Conservation (phyloP, 179 eudicot genomes). For the Amaranthus tricolor region DNA sequence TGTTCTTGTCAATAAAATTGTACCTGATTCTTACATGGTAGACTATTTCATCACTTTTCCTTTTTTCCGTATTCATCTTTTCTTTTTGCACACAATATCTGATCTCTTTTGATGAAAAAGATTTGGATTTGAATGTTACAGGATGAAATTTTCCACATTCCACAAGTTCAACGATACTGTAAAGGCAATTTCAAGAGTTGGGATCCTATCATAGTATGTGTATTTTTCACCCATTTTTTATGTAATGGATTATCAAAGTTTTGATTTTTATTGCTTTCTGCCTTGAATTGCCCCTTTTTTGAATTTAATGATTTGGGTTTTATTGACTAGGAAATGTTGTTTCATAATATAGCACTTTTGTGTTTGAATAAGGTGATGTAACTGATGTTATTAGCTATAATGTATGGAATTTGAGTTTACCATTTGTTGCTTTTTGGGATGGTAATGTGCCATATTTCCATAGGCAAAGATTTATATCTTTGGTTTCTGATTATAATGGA, state of each 20-base stretch:
- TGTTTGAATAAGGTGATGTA: not conserved
- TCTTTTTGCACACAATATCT: not conserved
- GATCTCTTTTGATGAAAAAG: constrained; percentile 13
- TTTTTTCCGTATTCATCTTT: not conserved
- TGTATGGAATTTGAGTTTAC: not conserved
- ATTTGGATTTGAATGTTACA: constrained; percentile 24
- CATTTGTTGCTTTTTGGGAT: not conserved
- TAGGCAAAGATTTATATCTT: too few species aligned
- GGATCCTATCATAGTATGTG: constrained; percentile 98
- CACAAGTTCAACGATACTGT: constrained; percentile 89
- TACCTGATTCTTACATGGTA: constrained; percentile 91
- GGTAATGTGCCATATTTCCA: too few species aligned
- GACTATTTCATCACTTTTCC: not conserved
- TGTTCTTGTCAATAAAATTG: constrained; percentile 61
- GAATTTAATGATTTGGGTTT: too few species aligned
- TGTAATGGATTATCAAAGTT: not conserved
- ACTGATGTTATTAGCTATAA: constrained; percentile 1
- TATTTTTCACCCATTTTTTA: not conserved
- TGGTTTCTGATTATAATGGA: too few species aligned
- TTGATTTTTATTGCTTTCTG: not conserved
- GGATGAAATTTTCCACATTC: constrained; percentile 96
- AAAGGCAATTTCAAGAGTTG: constrained; percentile 70
- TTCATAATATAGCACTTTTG: too few species aligned
- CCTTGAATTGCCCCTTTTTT: not conserved
- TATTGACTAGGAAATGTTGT: too few species aligned